These are phyloP conservation scores for Leptoxyphium fumago DNA, from an alignment of 2,329 filamentous ascomycete species.

Conservation along the genomic window DNA sequence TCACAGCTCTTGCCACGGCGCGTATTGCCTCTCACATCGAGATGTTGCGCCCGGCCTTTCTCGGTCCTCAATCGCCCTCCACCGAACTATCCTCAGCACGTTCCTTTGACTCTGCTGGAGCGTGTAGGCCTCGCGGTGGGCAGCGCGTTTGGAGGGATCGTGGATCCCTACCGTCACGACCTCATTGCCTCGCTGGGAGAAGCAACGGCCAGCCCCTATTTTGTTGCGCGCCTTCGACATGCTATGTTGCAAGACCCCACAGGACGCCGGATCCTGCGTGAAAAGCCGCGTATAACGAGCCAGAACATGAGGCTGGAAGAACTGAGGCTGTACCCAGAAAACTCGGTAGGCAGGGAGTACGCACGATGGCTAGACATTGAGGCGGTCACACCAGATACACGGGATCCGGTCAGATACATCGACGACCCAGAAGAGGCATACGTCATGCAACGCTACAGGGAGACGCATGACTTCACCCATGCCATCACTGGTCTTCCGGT, in stretches of 20 bases:
- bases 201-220: constrained; percentile 85
- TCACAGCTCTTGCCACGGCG: not conserved
- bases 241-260: constrained; percentile 77
- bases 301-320: constrained; percentile 49
- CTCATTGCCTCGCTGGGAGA: constrained; percentile 91
- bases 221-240: constrained; percentile 79
- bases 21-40: constrained; percentile 17
- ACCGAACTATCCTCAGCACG: constrained; percentile 82
- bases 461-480: constrained; percentile 97
- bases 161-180: constrained; percentile 74
- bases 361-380: constrained; percentile 86
- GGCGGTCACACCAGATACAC: constrained; percentile 82
- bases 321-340: constrained; percentile 56
- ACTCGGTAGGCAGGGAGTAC: constrained; percentile 69
- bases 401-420: constrained; percentile 70
- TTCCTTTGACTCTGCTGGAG: constrained; percentile 70
- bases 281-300: constrained; percentile 77
- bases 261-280: constrained; percentile 78
- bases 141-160: constrained; percentile 43
- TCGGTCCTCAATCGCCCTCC: constrained; percentile 72
- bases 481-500: constrained; percentile 81
- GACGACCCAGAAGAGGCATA: constrained; percentile 94
- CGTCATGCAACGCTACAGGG: constrained; percentile 94
- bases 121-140: constrained; percentile 53
- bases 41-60: constrained; percentile 39